Conservation (phyloP, 768 basidiomycete species). For the Serendipita sp. region DNA sequence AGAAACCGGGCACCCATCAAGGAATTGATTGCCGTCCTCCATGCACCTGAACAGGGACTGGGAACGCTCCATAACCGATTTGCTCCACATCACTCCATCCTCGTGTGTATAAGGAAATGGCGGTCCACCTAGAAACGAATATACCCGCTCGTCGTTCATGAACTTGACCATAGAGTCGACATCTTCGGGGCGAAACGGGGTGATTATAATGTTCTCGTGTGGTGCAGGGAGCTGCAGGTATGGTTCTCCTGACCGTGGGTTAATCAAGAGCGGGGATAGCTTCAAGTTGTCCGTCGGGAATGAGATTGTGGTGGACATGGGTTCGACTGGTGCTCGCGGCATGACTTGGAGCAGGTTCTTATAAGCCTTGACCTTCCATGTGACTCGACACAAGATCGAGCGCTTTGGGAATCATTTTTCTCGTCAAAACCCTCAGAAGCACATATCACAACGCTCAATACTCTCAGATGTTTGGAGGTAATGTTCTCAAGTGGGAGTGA, state of each 20-base stretch:
- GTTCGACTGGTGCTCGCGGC: too few species aligned
- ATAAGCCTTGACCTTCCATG: not conserved
- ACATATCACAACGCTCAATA: too few species aligned
- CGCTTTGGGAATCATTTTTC: not conserved
- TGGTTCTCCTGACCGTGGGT: constrained; percentile 31
- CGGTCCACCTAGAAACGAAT: constrained; percentile 28
- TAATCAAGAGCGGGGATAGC: constrained; percentile 19
- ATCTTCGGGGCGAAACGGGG: constrained; percentile 37
- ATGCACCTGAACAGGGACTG: constrained; percentile 3
- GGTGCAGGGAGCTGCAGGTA: constrained; percentile 39
- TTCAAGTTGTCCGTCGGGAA: not conserved
- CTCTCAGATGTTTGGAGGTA: too few species aligned
- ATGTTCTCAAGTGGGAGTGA: too few species aligned
- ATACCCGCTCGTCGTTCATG: constrained; percentile 37
- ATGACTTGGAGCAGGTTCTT: too few species aligned
- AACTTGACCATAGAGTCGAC: constrained; percentile 21
- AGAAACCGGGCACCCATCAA: constrained; percentile 34
- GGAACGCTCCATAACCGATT: constrained; percentile 13
- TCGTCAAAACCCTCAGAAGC: too few species aligned
- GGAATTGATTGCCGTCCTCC: constrained; percentile 18
- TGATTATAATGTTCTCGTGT: constrained; percentile 39
- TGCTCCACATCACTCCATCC: constrained; percentile 26
- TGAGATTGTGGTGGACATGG: too few species aligned
- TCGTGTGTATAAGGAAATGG: constrained; percentile 38
- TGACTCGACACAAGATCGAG: not conserved